Percentiles rank a stretch among this genome's conserved stretches.
phyloP scores from a whole-genome alignment of 208 protist genomes.

The Trypanosoma congolense region DNA sequence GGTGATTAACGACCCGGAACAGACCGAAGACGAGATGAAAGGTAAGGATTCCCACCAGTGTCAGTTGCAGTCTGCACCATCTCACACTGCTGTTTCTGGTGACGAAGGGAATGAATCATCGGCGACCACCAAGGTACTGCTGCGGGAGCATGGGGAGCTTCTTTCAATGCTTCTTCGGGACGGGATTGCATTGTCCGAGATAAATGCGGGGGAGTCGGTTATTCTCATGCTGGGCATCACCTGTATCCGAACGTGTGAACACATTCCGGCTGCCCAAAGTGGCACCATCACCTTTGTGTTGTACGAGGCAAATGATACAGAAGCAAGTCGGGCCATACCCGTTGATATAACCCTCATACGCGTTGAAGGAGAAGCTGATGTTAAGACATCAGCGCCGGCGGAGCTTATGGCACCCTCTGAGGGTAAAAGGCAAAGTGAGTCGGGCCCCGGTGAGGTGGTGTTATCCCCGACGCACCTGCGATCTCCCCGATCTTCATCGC shows the following conservation, averaged over 20 bases:
- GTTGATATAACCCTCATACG: conserved; percentile 72
- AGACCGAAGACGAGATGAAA: neutral
- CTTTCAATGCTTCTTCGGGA: conserved; percentile 49
- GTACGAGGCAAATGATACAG: conserved; percentile 78
- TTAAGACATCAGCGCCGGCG: neutral
- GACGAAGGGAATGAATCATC: conserved; percentile 57
- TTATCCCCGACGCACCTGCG: neutral
- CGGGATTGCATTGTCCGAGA: conserved; percentile 66
- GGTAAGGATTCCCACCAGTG: conserved; percentile 18
- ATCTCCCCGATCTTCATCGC: neutral
- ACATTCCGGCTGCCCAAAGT: conserved; percentile 51
- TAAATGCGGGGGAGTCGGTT: conserved; percentile 70
- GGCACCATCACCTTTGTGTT: conserved; percentile 76
- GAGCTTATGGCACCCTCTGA: neutral
- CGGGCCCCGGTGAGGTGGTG: neutral
- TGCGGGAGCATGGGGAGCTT: conserved; percentile 41
- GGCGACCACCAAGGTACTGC: conserved; percentile 22
- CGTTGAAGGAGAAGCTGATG: conserved; percentile 41
- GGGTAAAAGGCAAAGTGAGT: neutral
- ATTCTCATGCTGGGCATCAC: conserved; percentile 53
- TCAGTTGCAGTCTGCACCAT: conserved; percentile 8
- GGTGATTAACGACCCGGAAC: conserved; percentile 23
- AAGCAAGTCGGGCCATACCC: conserved; percentile 74
- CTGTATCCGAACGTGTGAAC: conserved; percentile 38
- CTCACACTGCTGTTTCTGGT: conserved; percentile 52